Base-by-base conservation (phyloP, 2,329 filamentous ascomycete genomes). In the Byssoonygena ceratinophila region DNA sequence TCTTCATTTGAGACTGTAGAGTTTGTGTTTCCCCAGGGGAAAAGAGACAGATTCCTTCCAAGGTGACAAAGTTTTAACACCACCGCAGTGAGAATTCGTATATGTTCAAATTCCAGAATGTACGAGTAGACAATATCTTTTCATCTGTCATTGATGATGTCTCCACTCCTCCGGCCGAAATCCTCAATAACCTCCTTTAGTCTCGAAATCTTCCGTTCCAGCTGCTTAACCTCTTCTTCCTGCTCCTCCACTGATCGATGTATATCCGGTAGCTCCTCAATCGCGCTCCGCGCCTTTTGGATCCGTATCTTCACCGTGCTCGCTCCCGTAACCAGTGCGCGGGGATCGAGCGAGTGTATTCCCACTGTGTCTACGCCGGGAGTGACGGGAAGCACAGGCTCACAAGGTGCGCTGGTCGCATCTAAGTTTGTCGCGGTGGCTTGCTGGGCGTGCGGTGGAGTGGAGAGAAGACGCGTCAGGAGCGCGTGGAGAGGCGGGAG, bases 241-340 rank as follows among this genome's bases (percentile, higher is more conserved):
- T 75, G 72, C 44, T 75, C 71, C 8, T 61, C 62, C 12, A 74
- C 65, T 11, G 66, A 67, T 31, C 71, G 64, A 6, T 71, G 60
- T n/a, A 73, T 62, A 56, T 74, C 73, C 8, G 72, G 71, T 36
- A 75, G 58, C 32, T 59, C 62, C 46, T 68, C 65, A 9, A 75
- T 65, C 9, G 70, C 68, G 2, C 60, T 76, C 46, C 85, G 77
- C 46, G 90, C 89, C 59, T 83, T 84, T 66, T 89, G 84, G 54
- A 97, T 79, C 68, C 87, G 87, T 68, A 90, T 83, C 68, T 87
- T 90, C 61, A 96, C 75, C 32, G 79, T 78, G 63, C 88, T 85
- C 1, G 87, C 85, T 32, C 87, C 87, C 1, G 82, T 79, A 1
- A 85, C 81, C 14, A 97, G 79, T 60, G 94, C 85, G 66, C 94